Evolutionary conservation across 176 grass and related monocot genomes (phyloP).

Genomic region (Eleusine indica): DNA sequence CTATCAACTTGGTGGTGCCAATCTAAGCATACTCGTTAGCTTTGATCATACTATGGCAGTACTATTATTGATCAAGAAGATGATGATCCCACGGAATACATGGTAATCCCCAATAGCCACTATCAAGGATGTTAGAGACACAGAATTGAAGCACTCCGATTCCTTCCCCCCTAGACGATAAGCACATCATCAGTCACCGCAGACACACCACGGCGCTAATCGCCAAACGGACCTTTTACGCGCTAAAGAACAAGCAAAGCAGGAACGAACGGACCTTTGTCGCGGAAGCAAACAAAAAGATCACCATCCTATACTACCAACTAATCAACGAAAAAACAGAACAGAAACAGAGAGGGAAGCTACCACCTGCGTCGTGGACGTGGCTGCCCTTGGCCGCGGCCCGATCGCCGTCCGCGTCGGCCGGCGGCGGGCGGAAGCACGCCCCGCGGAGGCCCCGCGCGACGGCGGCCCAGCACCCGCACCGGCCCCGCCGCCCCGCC

Average conservation of each 20-base stretch:
- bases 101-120: neutral
- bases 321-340: neutral
- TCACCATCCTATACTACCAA: constrained; percentile 20
- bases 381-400: constrained; percentile 60
- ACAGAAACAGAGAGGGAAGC: neutral
- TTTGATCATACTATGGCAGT: neutral
- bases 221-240: constrained; percentile 12
- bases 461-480: constrained; percentile 88
- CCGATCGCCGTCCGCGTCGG: neutral
- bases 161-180: neutral
- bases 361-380: constrained; percentile 78
- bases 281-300: constrained; percentile 39
- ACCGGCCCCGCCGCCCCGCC: constrained; percentile 35
- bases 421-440: constrained; percentile 48
- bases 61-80: neutral
- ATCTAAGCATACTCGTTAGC: neutral
- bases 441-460: constrained; percentile 54
- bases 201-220: constrained; percentile 3
- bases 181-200: neutral
- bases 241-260: constrained; percentile 38
- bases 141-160: neutral
- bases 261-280: constrained; percentile 13
- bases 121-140: neutral
- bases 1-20: neutral
- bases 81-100: constrained; percentile 12